Percentiles rank a stretch among this genome's conserved stretches.
phyloP scores from a whole-genome alignment of 805 yeast species.

The Wickerhamomyces mucosus region DNA sequence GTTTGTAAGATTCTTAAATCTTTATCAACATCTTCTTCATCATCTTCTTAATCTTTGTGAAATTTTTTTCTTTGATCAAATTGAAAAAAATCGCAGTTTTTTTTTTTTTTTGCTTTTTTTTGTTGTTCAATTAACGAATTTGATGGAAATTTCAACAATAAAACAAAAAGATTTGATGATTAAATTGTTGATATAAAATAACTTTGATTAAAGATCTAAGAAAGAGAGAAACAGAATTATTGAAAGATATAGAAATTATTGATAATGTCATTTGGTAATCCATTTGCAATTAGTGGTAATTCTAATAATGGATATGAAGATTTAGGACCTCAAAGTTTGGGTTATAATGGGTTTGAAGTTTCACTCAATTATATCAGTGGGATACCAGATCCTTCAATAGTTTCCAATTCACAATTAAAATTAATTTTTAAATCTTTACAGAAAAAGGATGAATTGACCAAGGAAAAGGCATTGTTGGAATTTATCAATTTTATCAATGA shows the following conservation, averaged over 20 bases:
- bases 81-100: no score
- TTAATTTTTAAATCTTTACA: slow-evolving; percentile 66
- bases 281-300: slow-evolving; percentile 9
- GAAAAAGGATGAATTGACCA: slow-evolving; percentile 78
- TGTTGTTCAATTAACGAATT: no score
- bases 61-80: no score
- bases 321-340: slow-evolving; percentile 22
- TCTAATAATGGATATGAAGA: slow-evolving; percentile 2
- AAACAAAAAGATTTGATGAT: no score
- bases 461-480: slow-evolving; percentile 67
- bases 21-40: not conserved
- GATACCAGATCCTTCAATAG: slow-evolving; percentile 54
- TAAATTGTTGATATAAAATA: no score
- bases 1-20: slow-evolving; percentile 1
- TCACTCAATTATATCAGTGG: slow-evolving; percentile 73
- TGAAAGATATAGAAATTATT: no score
- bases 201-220: no score
- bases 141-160: no score
- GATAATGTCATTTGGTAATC: slow-evolving; percentile 21
- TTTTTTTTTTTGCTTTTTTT: no score
- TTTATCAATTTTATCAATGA: slow-evolving; percentile 26
- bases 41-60: not conserved
- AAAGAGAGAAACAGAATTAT: no score
- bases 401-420: slow-evolving; percentile 39
- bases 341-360: slow-evolving; percentile 39